phyloP scores from a whole-genome alignment of 176 grass and related monocot species.

The Eremochloa ophiuroides region DNA sequence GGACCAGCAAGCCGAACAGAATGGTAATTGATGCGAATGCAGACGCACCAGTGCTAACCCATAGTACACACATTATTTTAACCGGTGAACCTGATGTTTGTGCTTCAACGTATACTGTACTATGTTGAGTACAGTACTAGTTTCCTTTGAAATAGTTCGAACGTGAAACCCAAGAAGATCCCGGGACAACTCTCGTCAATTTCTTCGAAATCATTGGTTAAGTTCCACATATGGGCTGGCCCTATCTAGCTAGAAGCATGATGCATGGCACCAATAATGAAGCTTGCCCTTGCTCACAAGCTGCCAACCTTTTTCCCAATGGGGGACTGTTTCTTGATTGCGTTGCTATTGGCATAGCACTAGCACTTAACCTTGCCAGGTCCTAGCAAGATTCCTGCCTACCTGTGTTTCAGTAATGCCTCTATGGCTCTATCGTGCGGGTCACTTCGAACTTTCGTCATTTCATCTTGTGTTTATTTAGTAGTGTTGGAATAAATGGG shows the following conservation, averaged over 20 bases:
- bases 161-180: slow-evolving; percentile 10
- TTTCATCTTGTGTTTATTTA: no score
- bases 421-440: slow-evolving; percentile 18
- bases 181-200: slow-evolving; percentile 29
- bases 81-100: slow-evolving; percentile 10
- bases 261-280: slow-evolving; percentile 62
- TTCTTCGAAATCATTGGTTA: slow-evolving; percentile 33
- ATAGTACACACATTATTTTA: not conserved
- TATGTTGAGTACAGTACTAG: slow-evolving; percentile 11
- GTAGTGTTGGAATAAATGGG: no score
- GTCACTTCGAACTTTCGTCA: no score
- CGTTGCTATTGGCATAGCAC: slow-evolving; percentile 14
- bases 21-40: no score
- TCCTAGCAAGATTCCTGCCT: slow-evolving; percentile 43
- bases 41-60: not conserved
- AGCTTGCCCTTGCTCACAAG: slow-evolving; percentile 16
- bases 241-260: slow-evolving; percentile 28
- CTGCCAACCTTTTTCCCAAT: slow-evolving; percentile 24
- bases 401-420: slow-evolving; percentile 26
- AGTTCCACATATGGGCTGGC: slow-evolving; percentile 27
- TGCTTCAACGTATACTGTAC: not conserved
- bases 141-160: slow-evolving; percentile 4
- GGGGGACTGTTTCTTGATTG: slow-evolving; percentile 24
- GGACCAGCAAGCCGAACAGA: no score
- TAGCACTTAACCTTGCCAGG: slow-evolving; percentile 20